A percentile compares a stretch with the other conserved stretches of the same genome.
phyloP scores from a whole-genome alignment of 148 eudicot genomes.

The Dysphania ambrosioides region DNA sequence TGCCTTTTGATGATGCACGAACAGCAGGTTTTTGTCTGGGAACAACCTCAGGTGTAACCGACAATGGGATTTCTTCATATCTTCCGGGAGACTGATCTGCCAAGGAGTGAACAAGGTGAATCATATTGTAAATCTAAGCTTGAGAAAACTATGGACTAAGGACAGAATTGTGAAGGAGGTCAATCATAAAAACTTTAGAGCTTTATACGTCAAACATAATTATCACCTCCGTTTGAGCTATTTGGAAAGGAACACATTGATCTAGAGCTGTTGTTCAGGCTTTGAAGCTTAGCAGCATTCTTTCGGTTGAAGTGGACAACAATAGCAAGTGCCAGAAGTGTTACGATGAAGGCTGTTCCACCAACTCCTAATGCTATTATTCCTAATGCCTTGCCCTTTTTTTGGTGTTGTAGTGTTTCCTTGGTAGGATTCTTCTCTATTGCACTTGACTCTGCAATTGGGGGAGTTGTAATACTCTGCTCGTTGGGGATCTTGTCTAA shows the following conservation, averaged over 20 bases:
- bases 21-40: conserved; percentile 40
- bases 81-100: conserved; percentile 26
- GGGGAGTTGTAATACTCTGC: conserved; percentile 54
- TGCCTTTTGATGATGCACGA: conserved; percentile 49
- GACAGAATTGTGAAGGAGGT: conserved; percentile 17
- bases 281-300: conserved; percentile 26
- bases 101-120: neutral
- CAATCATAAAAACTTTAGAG: neutral
- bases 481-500: conserved; percentile 40
- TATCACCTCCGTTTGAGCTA: conserved; percentile 44
- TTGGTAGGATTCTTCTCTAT: conserved; percentile 47
- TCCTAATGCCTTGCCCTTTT: conserved; percentile 41
- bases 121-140: neutral
- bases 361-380: conserved; percentile 43
- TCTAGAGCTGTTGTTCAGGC: conserved; percentile 31
- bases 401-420: conserved; percentile 25
- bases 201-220: neutral
- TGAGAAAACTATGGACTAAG: neutral
- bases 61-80: conserved; percentile 42
- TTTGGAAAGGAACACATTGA: no score
- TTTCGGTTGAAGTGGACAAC: conserved; percentile 30
- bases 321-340: conserved; percentile 43
- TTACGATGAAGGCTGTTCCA: conserved; percentile 43
- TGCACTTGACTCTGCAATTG: conserved; percentile 65
- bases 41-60: conserved; percentile 39